Evolutionary conservation across 768 basidiomycete genomes (phyloP), one percentile per base, ranked within the genome.

Genomic region (Suillus subalutaceus): DNA sequence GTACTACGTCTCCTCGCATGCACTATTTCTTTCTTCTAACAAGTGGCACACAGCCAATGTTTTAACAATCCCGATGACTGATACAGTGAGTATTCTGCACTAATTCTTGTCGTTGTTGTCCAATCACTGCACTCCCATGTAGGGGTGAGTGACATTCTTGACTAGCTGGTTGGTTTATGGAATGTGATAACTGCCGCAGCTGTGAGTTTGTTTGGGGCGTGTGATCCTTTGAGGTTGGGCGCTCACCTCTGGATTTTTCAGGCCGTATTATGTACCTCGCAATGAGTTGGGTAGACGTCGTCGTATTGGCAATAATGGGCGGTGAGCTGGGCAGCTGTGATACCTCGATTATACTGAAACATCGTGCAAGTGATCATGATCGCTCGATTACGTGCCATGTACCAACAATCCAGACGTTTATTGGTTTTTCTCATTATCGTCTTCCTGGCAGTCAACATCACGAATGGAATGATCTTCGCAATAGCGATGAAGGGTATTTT

Each of bases 121-220:
- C 4, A 5, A 55, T 32, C 53, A 35, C 30, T 3, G 8, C 53
- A 18, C 53, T 55, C 32, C 30, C 16, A 32, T 55, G 18, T 32
- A 55, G 53, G 53, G 53, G 53, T 55, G 53, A 55, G 53, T 55
- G 9, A 55, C 16, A 55, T 18, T 9, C 16, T 30, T 52, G 52
- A 52, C 12, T 6, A 13, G 2, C 48, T 15, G 5, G 30, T 18
- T 32, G 30, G 16, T 35, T 32, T 16, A 26, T 26, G 26, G 26
- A 32, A 20, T 55, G 16, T 35, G 10, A 55, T 32, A 16, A 55
- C 30, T 32, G 2, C 9, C 5, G 4, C 16, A 55, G 53, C 4
- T 55, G 53, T 55, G 9, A 3, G 53, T 55, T 32, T 55, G 26
- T 30, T 53, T 6, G 16, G 8, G 30, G 9, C 6, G 6, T 32